Conservation (phyloP, 441 rosid species). For the Populus hybrid region DNA sequence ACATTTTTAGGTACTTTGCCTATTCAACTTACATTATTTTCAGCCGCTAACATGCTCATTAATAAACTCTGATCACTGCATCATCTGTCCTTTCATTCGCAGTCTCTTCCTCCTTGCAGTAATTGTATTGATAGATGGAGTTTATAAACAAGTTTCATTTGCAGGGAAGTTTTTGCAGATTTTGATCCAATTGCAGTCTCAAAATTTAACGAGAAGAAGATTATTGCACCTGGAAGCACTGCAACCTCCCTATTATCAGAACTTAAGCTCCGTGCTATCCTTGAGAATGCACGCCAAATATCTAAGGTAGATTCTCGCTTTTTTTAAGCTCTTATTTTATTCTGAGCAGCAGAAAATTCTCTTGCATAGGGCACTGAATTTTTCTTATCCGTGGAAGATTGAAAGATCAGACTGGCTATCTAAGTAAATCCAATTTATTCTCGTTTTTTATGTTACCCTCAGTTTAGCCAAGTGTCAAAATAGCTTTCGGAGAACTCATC, state of each 20-base stretch:
- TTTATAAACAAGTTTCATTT: slow-evolving; percentile 8
- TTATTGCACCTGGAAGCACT: slow-evolving; percentile 53
- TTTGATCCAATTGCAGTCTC: slow-evolving; percentile 71
- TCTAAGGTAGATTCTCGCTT: slow-evolving; percentile 46
- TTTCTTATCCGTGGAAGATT: not conserved
- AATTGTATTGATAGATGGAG: not conserved
- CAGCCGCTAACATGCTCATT: not conserved
- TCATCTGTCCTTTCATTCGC: not conserved
- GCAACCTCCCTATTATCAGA: slow-evolving; percentile 69
- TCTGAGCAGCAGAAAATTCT: not conserved
- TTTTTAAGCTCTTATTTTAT: not conserved
- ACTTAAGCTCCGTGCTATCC: slow-evolving; percentile 59
- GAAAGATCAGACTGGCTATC: not conserved
- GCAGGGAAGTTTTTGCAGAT: slow-evolving; percentile 81
- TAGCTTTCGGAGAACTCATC: not conserved
- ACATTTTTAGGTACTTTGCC: slow-evolving; percentile 54
- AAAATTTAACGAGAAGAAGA: slow-evolving; percentile 74
- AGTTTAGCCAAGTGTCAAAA: not conserved
- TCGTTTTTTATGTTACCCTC: not conserved
- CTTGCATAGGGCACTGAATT: not conserved
- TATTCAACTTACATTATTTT: not conserved
- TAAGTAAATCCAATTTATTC: not conserved
- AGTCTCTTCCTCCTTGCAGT: not conserved
- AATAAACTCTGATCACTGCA: not conserved
- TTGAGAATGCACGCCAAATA: slow-evolving; percentile 76